Base-by-base conservation (phyloP, 2,329 filamentous ascomycete genomes). In the Acrodontium crateriforme region DNA sequence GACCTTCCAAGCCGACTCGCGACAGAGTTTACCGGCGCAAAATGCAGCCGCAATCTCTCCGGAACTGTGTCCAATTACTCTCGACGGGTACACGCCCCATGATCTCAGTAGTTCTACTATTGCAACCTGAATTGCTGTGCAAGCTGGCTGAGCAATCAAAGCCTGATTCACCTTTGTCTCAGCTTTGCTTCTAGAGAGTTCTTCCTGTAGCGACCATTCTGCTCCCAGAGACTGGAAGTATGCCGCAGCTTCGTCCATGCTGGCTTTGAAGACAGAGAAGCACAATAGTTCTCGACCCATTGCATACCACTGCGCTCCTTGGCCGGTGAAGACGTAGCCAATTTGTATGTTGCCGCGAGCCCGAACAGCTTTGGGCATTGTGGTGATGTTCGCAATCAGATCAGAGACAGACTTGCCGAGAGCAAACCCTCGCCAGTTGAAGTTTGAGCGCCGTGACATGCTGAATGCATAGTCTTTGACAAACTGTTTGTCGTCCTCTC, bases 61-160 rank as follows among this genome's bases (percentile, higher is more conserved):
- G 10, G 26, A 37, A 3, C 41, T 46, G 29, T 54, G 50, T 4
- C 50, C 50, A 17, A 46, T 31, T 0, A 45, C 42, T 9, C 31
- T 29, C 9, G 11, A 13, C 3, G 49, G 44, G 6, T 7, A 3
- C 7, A 52, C 29, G 6, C 27, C 30, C 36, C 37, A 45, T 7
- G 32, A 22, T 9, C 9, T 8, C 1, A 66, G 47, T 0, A 58
- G 37, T 9, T 62, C 50, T 0, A 62, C 47, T 1, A 67, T 38
- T 0, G 50, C 65, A 2, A 72, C 51, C 37, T 72, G 69, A 1
- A 73, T 22, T 0, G 67, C 65, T 0, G 67, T 70, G 27, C 61
- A 69, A 1, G 68, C 40, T 1, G 68, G 62, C 36, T 71, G 67
- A 0, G 62, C 56, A 12, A 67, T 37, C n/a, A 42, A 40, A 1